These are phyloP conservation scores for Colletotrichum viniferum DNA, from an alignment of 2,329 filamentous ascomycete species.

Conservation along the genomic window DNA sequence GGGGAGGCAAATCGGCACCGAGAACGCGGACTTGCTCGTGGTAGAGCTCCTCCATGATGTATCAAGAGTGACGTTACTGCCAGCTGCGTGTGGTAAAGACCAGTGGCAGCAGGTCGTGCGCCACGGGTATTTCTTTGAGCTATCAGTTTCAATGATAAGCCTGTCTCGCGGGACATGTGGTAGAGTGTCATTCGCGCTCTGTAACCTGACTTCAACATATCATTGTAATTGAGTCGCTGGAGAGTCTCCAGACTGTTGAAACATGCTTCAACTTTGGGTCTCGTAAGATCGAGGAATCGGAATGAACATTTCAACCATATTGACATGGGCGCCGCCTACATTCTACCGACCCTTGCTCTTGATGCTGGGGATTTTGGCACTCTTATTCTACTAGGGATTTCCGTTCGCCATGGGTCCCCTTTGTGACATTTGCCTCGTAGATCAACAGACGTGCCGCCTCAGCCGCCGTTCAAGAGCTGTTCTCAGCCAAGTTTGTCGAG, in stretches of 20 bases:
- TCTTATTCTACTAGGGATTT: neutral
- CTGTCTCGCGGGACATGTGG: neutral
- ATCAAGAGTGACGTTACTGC: neutral
- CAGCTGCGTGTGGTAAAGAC: neutral
- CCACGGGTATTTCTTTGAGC: neutral
- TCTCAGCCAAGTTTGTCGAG: neutral
- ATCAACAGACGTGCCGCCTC: neutral
- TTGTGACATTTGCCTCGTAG: neutral
- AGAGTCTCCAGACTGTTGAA: neutral
- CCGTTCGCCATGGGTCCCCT: neutral
- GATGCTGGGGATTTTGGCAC: neutral
- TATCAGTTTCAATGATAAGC: neutral
- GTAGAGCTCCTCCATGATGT: slow-evolving; percentile 78
- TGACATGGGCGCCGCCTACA: neutral
- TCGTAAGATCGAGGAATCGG: neutral
- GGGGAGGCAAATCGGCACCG: slow-evolving; percentile 74
- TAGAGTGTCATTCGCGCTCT: neutral
- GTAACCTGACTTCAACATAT: neutral
- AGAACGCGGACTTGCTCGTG: slow-evolving; percentile 78
- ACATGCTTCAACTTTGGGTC: neutral
- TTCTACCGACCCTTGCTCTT: neutral
- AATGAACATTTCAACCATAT: neutral
- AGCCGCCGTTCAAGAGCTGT: neutral
- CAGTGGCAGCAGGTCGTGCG: neutral
- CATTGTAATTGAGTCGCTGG: neutral